phyloP scores from a whole-genome alignment of 179 eudicot species.

The Carnegiea gigantea region DNA sequence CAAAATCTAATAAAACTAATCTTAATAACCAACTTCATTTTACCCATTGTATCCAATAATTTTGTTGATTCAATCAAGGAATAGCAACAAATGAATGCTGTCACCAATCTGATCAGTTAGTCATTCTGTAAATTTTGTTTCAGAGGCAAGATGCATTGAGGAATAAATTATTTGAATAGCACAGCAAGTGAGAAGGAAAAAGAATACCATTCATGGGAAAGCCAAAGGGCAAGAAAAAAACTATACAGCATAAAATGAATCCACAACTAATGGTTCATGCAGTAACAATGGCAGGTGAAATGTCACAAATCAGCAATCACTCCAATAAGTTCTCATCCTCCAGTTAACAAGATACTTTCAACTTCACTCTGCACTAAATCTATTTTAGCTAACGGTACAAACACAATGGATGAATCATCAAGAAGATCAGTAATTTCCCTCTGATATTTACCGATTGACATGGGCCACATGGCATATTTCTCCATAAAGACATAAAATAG shows the following conservation, averaged over 20 bases:
- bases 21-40: background rate
- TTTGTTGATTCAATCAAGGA: background rate
- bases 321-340: background rate
- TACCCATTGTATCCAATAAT: background rate
- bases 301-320: slow-evolving; percentile 1
- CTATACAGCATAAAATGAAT: background rate
- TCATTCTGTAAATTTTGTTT: background rate
- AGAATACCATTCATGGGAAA: background rate
- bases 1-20: background rate
- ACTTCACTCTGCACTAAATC: background rate
- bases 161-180: background rate
- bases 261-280: background rate
- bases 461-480: background rate
- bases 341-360: background rate
- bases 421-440: background rate
- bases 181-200: background rate
- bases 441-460: background rate
- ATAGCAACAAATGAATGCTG: background rate
- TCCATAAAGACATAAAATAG: background rate
- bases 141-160: background rate
- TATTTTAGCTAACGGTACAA: background rate
- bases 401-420: background rate
- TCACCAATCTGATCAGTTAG: background rate
- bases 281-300: background rate
- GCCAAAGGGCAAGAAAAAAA: background rate